These are phyloP conservation scores for Heterococcus sp. DNA, from an alignment of 108 stramenopile species.

Conservation along the genomic window DNA sequence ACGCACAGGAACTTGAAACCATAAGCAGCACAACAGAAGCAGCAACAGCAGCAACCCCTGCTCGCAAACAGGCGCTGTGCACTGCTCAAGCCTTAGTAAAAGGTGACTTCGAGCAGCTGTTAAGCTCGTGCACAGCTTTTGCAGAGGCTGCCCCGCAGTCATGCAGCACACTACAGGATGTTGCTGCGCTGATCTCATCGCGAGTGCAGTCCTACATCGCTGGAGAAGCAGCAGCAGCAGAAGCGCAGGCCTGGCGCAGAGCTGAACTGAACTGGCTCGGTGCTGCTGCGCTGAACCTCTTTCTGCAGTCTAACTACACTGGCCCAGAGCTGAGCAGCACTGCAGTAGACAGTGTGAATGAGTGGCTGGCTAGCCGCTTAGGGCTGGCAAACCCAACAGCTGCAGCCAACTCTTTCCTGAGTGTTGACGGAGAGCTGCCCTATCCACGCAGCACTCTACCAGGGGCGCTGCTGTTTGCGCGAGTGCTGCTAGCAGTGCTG, in stretches of 20 bases:
- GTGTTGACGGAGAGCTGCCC: conserved; percentile 38
- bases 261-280: conserved; percentile 25
- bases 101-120: no score
- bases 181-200: no score
- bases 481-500: conserved; percentile 5
- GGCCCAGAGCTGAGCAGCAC: conserved; percentile 34
- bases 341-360: background rate
- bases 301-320: conserved; percentile 31
- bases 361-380: background rate
- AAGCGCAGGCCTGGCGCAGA: conserved; percentile 11
- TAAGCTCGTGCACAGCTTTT: no score
- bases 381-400: background rate
- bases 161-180: no score
- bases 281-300: conserved; percentile 33
- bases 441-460: conserved; percentile 20
- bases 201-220: no score
- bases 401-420: conserved; percentile 11
- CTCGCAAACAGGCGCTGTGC: no score
- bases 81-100: no score
- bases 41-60: no score
- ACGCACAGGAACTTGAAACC: no score
- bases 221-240: no score
- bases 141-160: no score
- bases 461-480: conserved; percentile 12
- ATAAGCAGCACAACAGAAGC: no score